Base-by-base conservation (phyloP, 352 stramenopile species). In the Pythium sp. region DNA sequence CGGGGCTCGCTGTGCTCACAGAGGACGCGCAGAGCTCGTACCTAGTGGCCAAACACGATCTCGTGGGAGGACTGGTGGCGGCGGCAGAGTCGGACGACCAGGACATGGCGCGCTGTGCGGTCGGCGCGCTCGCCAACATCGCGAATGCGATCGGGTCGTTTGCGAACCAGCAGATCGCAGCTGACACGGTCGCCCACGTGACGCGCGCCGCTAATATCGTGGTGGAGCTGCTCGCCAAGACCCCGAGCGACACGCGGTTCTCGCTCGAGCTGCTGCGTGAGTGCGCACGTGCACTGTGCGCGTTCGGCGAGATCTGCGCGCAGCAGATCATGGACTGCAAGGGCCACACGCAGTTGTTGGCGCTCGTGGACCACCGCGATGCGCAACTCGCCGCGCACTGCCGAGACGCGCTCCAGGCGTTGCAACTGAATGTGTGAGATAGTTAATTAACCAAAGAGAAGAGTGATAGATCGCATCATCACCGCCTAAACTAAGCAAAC, bases 221-320 rank as follows among this genome's bases (percentile, higher is more conserved):
- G 49, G 63, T 83, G 2, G 66, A 75, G 11, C 72, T 80, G 34
- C 73, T 94, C 9, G 74, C 76, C 20, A 80, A 87, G 34, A 77
- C 80, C 18, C 43, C 43, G 30, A 87, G 36, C 34, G 69, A 80
- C 53, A 72, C 79, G 11, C 72, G 87, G 1, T 90, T 88, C 68
- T 81, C 86, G 28, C 78, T 94, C 36, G 84, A 92, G 67, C 58
- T 94, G 9, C 74, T 90, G 54, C 81, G 86, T n/a, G 86, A 94
- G 69, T 91, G 82, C 20, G 79, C 84, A 3, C 82, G 84, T 56
- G 84, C 82, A 18, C 72, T 92, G 5, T 70, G 74, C 28, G 78
- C 65, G 34, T 91, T 93, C 56, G 72, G 74, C 47, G 75, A 75
- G 64, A 62, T 90, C n/a, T 82, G 74, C 62, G 72, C 80, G 1